Conservation (phyloP, 352 stramenopile genomes). For the Aphanomyces euteiches region DNA sequence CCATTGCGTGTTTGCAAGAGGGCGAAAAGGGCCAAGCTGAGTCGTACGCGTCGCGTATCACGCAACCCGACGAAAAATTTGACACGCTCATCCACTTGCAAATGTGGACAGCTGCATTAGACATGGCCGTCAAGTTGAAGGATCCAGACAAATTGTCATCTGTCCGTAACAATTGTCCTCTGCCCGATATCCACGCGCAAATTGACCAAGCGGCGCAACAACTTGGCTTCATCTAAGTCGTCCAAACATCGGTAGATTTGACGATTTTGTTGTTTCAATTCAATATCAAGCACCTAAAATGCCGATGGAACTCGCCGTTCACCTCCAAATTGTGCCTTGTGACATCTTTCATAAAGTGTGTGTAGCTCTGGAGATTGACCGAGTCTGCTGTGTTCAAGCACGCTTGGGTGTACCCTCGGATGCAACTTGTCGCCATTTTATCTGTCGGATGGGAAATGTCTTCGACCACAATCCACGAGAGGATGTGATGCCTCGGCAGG, state of each 20-base stretch:
- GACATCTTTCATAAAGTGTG: not conserved
- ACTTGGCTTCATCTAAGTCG: conserved; percentile 57
- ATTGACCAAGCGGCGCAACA: conserved; percentile 78
- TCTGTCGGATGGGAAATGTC: conserved; percentile 4
- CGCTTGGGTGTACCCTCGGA: conserved; percentile 11
- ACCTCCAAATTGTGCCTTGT: not conserved
- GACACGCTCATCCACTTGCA: conserved; percentile 82
- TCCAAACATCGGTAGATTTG: not conserved
- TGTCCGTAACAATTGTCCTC: conserved; percentile 72
- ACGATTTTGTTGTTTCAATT: conserved; percentile 15
- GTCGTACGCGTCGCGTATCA: conserved; percentile 76
- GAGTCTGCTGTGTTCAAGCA: not conserved
- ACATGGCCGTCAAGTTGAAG: conserved; percentile 81
- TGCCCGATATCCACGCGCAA: conserved; percentile 67
- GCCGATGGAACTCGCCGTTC: conserved; percentile 7
- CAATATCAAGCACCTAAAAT: conserved; percentile 19
- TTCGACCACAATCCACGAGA: conserved; percentile 12
- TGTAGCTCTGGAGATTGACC: not conserved
- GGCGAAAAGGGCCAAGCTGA: conserved; percentile 81
- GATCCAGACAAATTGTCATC: conserved; percentile 83
- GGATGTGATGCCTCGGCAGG: not conserved
- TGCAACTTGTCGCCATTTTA: conserved; percentile 2
- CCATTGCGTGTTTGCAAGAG: conserved; percentile 66
- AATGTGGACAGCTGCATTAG: conserved; percentile 76
- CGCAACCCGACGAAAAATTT: conserved; percentile 79